Base-by-base conservation (phyloP, 176 grass and related monocot species). In the Oryza longistaminata region DNA sequence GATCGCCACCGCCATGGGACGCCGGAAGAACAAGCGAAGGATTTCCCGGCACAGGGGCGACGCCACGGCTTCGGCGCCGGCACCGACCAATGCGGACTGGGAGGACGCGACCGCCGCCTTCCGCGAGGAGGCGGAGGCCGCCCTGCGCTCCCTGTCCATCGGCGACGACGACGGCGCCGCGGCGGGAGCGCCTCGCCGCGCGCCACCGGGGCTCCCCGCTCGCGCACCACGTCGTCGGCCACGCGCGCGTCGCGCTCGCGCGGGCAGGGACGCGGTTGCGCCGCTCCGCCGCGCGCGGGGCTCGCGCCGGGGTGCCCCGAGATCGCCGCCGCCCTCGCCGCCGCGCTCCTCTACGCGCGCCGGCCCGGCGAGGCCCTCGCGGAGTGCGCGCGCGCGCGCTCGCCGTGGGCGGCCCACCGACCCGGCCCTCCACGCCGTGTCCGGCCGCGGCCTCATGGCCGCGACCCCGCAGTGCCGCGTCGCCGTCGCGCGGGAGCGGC, bases 311-410 rank as follows among this genome's bases (percentile, higher is more conserved):
- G 62, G 0, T 80, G 77, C 77, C 77, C 64, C 25, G 43, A 27
- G 64, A 50, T 79, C 40, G 24, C 77, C 62, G 77, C 77, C 40
- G 40, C 75, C 35, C 58, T 43, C 12, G 64, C 77, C 44, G 46
- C 65, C 11, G 44, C 78, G 78, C 78, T 81, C 27, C 64, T 50
- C 64, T 80, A 80, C 64, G 64, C 78, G 64, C 44, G 78, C 29
- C 66, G 45, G 29, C 66, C 66, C 0, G 15, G 10, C 0, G 66
- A 70, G 29, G 78, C 66, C 19, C 65, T 70, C 45, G 66, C 19
- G 19, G 45, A 53, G 78, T 81, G 78, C 65, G 65, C 65, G 11
- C 78, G 11, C 78, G 43, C 45, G 44, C 78, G 5, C 66, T 81
- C 25, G 29, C 21, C 78, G 65, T 81, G 6, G 27, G 21, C 15